Evolutionary conservation across 1,284 basidiomycete species (phyloP).

Genomic region (Apiotrichum mycotoxinovorans): DNA sequence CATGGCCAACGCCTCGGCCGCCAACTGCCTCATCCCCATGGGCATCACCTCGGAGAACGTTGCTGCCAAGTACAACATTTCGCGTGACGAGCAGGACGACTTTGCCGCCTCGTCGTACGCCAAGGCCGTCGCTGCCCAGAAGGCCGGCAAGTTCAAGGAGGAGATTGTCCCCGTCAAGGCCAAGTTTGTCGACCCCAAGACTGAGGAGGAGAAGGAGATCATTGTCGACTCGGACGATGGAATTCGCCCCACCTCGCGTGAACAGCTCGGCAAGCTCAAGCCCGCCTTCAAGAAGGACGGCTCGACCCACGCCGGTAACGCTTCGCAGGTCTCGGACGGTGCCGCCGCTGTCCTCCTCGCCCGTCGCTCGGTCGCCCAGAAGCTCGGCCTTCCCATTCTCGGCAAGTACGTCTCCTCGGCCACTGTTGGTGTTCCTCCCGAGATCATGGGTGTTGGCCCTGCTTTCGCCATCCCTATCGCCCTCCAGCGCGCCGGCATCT

Average conservation of each 20-base stretch:
- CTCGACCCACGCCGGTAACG: conserved; percentile 86
- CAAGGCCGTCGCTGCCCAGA: conserved; percentile 79
- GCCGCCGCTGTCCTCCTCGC: conserved; percentile 91
- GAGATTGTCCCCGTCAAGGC: conserved; percentile 85
- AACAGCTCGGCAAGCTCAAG: conserved; percentile 85
- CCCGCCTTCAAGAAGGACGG: conserved; percentile 87
- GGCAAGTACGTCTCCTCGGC: conserved; percentile 84
- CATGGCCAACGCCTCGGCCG: conserved; percentile 71
- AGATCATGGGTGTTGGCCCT: conserved; percentile 87
- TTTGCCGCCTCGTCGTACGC: conserved; percentile 77
- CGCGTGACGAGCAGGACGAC: conserved; percentile 77
- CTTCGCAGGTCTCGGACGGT: conserved; percentile 95
- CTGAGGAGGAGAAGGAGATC: conserved; percentile 71
- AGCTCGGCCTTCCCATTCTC: conserved; percentile 82
- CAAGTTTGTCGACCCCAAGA: conserved; percentile 72
- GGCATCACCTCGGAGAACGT: conserved; percentile 97
- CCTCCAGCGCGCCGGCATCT: conserved; percentile 69
- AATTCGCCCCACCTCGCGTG: conserved; percentile 80
- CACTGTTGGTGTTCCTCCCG: conserved; percentile 76
- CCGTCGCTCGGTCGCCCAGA: conserved; percentile 79
- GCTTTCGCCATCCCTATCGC: conserved; percentile 85
- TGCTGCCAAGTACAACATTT: conserved; percentile 72
- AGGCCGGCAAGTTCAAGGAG: conserved; percentile 83
- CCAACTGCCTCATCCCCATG: conserved; percentile 94
- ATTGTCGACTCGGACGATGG: conserved; percentile 88